phyloP scores from a whole-genome alignment of 148 eudicot genomes.

The Cornus florida region DNA sequence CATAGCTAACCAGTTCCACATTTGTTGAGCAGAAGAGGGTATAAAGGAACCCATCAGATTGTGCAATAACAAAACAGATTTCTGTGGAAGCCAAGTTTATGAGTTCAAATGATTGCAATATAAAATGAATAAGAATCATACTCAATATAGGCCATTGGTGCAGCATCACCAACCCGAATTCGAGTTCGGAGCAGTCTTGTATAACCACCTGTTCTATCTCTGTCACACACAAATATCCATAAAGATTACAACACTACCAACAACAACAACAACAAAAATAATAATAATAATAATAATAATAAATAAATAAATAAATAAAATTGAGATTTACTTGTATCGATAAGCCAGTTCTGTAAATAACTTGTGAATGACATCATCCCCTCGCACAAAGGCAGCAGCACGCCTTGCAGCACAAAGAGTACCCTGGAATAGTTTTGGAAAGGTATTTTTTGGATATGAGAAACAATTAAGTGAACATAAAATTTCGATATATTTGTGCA shows the following conservation, averaged over 20 bases:
- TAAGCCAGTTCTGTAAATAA: slow-evolving; percentile 89
- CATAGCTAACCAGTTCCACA: too few relatives aligned
- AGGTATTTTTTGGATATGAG: neutral
- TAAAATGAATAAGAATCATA: slow-evolving; percentile 29
- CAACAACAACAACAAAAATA: slow-evolving; percentile 8
- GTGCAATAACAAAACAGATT: neutral
- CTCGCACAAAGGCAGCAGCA: slow-evolving; percentile 92
- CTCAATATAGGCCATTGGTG: slow-evolving; percentile 99
- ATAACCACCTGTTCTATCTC: slow-evolving; percentile 94
- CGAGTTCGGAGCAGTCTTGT: slow-evolving; percentile 92
- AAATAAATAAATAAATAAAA: too few relatives aligned
- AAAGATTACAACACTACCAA: slow-evolving; percentile 4
- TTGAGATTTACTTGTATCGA: slow-evolving; percentile 80
- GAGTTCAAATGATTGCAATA: neutral
- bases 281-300: too few relatives aligned
- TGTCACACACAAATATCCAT: slow-evolving; percentile 24
- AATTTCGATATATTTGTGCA: neutral
- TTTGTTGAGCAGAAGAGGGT: too few relatives aligned
- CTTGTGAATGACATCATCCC: slow-evolving; percentile 93
- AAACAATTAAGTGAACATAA: neutral
- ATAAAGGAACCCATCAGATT: neutral
- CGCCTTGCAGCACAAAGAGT: slow-evolving; percentile 87
- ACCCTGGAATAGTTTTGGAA: slow-evolving; percentile 47
- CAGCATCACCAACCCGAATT: slow-evolving; percentile 96
- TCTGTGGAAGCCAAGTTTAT: neutral